These are phyloP conservation scores for Cladosporium sp. DNA, from an alignment of 2,329 filamentous ascomycete genomes.

Conservation along the genomic window DNA sequence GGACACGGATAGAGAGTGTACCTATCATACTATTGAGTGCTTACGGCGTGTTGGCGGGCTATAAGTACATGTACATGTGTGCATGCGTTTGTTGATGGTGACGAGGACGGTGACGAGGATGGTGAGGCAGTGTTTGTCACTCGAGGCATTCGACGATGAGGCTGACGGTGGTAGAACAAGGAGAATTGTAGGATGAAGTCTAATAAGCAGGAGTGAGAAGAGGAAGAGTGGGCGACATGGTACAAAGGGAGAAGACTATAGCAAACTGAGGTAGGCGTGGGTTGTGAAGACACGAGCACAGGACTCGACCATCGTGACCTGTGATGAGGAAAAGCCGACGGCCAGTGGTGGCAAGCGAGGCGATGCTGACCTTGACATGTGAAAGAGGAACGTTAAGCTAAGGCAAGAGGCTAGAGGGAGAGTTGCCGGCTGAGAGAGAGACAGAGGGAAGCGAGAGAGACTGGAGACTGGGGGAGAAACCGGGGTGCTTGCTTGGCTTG, in stretches of 20 bases:
- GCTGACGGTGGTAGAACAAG: not conserved
- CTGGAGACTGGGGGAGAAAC: too few species aligned
- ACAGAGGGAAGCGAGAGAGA: too few species aligned
- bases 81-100: too few species aligned
- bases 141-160: not conserved
- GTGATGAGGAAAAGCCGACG: constrained; percentile 6
- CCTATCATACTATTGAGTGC: constrained; percentile 12
- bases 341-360: constrained; percentile 1
- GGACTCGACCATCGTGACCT: constrained; percentile 11
- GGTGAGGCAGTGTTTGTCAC: not conserved
- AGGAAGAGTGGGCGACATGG: not conserved
- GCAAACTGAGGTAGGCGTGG: not conserved
- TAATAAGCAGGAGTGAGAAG: not conserved
- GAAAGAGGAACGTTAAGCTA: not conserved
- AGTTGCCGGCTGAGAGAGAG: too few species aligned
- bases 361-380: constrained; percentile 3
- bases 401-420: not conserved
- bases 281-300: constrained; percentile 1
- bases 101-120: too few species aligned
- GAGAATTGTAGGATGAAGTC: not conserved
- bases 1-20: not conserved
- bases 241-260: too few species aligned
- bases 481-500: not conserved
- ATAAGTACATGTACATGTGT: constrained; percentile 11
- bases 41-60: not conserved